Base-by-base conservation (phyloP, 1,284 basidiomycete genomes). In the Cryptococcus sp. region DNA sequence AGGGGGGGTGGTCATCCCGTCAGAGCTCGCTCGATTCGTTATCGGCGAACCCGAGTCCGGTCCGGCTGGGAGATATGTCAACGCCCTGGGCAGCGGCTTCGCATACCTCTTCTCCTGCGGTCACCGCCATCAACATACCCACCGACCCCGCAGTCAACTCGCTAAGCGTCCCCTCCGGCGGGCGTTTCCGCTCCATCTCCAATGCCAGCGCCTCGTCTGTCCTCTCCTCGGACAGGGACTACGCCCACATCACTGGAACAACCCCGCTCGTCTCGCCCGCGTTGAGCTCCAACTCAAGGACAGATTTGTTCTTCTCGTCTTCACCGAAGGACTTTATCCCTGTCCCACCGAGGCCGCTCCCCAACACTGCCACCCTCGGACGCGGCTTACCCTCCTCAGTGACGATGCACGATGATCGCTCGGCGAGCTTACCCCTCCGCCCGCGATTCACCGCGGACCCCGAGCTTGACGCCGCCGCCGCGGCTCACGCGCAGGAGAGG, bases 231-330 rank as follows among this genome's bases (percentile, higher is more conserved):
- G 47, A 51, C 37, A 39, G 28, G 15, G 51, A 53, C 3, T 40
- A 57, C 28, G 39, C 28, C 28, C 28, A 33, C 9, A 33, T 33
- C 28, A 21, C 46, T 11, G 16, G 37, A 2, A 35, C 38, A 7
- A 47, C 52, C 9, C 54, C 59, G 3, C 46, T 60, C 3, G 50
- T 56, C 13, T 64, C 62, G 11, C 72, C 73, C 1, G 63, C 73
- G 2, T 51, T 69, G 12, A 69, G 66, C 28, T 67, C 68, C 12
- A 57, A 63, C 36, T 71, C 69, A 33, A 70, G 68, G 52, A 76
- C 69, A 7, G 73, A 76, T 43, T 52, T 71, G 2, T 76, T 76
- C 63, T 76, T 76, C 54, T 57, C 67, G 16, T 57, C 64, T 2
- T 45, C 59, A 55, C 57, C 35, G 44, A 65, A 47, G 48, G 55